Conservation (phyloP, 1,139 yeast species). For the Candida buenavistaensis region DNA sequence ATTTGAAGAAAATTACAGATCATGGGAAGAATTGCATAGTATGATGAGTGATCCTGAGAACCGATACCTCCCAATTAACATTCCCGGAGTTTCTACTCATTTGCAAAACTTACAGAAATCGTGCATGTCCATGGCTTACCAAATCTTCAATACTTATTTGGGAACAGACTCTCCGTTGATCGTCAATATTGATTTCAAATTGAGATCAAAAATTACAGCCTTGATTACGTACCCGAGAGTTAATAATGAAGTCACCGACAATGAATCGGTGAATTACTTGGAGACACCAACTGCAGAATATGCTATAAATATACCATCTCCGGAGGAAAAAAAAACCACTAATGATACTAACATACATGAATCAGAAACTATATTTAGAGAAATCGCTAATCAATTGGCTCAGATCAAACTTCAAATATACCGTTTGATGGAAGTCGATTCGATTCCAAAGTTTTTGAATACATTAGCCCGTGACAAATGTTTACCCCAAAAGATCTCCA, state of each 20-base stretch:
- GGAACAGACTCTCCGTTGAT: conserved; percentile 71
- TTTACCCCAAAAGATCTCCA: conserved; percentile 3
- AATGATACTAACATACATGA: not conserved
- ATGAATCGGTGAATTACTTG: conserved; percentile 7
- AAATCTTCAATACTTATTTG: conserved; percentile 66
- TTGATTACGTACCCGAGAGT: conserved; percentile 31
- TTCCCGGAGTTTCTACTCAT: conserved; percentile 1
- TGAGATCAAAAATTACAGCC: conserved; percentile 50
- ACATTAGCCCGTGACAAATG: conserved; percentile 4
- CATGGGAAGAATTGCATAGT: conserved; percentile 16
- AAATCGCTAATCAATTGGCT: conserved; percentile 6
- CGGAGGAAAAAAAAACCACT: not conserved
- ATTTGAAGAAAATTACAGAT: conserved; percentile 26
- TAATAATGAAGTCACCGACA: not conserved
- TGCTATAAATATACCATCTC: not conserved
- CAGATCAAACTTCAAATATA: conserved; percentile 38
- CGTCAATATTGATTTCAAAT: conserved; percentile 64
- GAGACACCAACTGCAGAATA: conserved; percentile 11
- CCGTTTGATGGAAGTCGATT: conserved; percentile 68
- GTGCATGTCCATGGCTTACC: conserved; percentile 56
- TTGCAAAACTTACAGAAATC: conserved; percentile 41
- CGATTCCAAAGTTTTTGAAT: conserved; percentile 66
- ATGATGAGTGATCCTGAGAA: not conserved
- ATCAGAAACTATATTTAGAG: not conserved
- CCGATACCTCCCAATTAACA: not conserved